Percentiles rank a stretch among this genome's conserved stretches.
Conservation (phyloP, 1,284 basidiomycete genomes). For the Sphagnurus paluster region DNA sequence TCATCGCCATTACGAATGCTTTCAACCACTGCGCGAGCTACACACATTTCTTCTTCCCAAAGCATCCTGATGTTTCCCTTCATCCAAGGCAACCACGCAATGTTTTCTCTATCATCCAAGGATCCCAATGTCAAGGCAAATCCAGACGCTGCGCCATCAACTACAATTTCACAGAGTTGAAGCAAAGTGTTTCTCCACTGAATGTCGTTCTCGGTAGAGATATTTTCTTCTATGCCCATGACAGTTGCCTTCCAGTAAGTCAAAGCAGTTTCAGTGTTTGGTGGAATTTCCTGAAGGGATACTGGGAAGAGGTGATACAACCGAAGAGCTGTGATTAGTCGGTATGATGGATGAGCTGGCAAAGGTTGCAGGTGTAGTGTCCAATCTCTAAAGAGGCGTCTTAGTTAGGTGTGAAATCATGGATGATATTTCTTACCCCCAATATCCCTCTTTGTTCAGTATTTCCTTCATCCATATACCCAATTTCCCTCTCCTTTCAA, state of each 20-base stretch:
- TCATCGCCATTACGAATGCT: conserved; percentile 40
- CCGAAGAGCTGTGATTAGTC: conserved; percentile 70
- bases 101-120: background rate
- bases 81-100: conserved; percentile 23
- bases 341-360: conserved; percentile 75
- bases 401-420: background rate
- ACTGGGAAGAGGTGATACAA: conserved; percentile 48
- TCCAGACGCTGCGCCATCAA: conserved; percentile 22
- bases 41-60: conserved; percentile 50
- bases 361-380: conserved; percentile 59
- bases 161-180: conserved; percentile 32
- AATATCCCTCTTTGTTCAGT: conserved; percentile 66
- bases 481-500: conserved; percentile 37
- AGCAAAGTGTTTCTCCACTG: conserved; percentile 37
- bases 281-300: conserved; percentile 20
- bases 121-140: conserved; percentile 16
- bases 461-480: conserved; percentile 47
- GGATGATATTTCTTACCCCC: conserved; percentile 55
- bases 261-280: conserved; percentile 32
- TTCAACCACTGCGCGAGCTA: conserved; percentile 49
- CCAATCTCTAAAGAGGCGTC: conserved; percentile 61
- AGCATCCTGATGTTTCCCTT: conserved; percentile 43
- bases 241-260: conserved; percentile 58
- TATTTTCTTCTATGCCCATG: conserved; percentile 40
- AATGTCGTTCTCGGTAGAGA: conserved; percentile 41